Conservation (phyloP, 306 rosid genomes). For the Castanea sativa region DNA sequence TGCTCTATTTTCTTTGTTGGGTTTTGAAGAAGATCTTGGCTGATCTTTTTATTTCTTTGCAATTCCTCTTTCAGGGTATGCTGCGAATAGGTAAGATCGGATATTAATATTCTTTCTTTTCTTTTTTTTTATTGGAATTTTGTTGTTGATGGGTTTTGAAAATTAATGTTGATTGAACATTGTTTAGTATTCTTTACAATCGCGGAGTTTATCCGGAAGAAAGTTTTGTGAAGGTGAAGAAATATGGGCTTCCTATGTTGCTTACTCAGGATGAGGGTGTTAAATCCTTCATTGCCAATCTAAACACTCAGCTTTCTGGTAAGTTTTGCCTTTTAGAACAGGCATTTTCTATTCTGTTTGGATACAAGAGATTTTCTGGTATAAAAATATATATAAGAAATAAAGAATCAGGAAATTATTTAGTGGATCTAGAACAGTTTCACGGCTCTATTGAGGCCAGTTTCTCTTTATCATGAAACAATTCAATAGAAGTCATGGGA, state of each 20-base stretch:
- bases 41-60: constrained; percentile 21
- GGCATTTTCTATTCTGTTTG: background rate
- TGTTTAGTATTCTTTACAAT: constrained; percentile 69
- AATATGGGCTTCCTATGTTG: constrained; percentile 94
- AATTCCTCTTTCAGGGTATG: constrained; percentile 63
- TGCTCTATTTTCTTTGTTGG: background rate
- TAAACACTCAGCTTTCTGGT: constrained; percentile 91
- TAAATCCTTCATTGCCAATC: constrained; percentile 69
- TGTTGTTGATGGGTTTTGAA: background rate
- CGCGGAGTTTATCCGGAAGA: constrained; percentile 97
- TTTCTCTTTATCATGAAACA: no score
- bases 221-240: constrained; percentile 86
- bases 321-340: background rate
- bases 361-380: background rate
- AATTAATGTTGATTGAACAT: constrained; percentile 3
- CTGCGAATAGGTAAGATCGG: constrained; percentile 81
- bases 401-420: background rate
- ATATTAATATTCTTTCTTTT: background rate
- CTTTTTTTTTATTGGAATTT: background rate
- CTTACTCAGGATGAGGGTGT: constrained; percentile 94
- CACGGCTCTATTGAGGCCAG: no score
- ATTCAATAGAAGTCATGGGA: background rate
- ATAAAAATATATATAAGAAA: background rate
- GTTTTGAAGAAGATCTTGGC: background rate
- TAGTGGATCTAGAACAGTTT: no score